phyloP scores from a whole-genome alignment of 805 yeast genomes.

The Nakazawaea ernobii region DNA sequence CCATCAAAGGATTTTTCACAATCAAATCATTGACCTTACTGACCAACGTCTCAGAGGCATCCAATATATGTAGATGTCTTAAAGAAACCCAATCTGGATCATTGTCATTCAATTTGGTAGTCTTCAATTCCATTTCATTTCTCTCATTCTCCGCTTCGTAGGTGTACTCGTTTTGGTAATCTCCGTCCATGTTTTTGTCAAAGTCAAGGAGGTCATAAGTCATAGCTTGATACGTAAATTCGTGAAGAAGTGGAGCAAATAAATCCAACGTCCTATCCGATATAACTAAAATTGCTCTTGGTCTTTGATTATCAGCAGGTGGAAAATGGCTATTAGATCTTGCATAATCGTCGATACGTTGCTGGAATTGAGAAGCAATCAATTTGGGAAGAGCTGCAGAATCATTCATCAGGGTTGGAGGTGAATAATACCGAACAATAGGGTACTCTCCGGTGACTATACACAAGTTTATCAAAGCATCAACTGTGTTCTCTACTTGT shows the following conservation, averaged over 20 bases:
- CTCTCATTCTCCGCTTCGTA: constrained; percentile 53
- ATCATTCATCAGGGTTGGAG: constrained; percentile 43
- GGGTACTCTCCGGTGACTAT: constrained; percentile 86
- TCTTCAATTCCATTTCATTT: constrained; percentile 35
- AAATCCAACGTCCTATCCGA: constrained; percentile 82
- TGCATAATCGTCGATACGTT: constrained; percentile 68
- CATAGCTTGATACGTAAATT: constrained; percentile 88
- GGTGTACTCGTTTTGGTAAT: constrained; percentile 30
- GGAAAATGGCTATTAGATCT: constrained; percentile 64
- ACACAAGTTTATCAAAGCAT: constrained; percentile 65
- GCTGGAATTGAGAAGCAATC: constrained; percentile 69
- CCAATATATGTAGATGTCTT: constrained; percentile 71
- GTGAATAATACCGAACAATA: constrained; percentile 65
- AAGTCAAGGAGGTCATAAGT: constrained; percentile 64
- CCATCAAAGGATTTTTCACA: constrained; percentile 68
- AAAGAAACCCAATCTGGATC: constrained; percentile 71
- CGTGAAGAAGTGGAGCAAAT: constrained; percentile 81
- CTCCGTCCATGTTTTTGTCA: constrained; percentile 12
- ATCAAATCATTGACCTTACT: constrained; percentile 58
- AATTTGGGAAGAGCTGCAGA: constrained; percentile 60
- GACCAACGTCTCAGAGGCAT: constrained; percentile 58
- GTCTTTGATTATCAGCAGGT: constrained; percentile 42
- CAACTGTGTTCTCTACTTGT: constrained; percentile 55
- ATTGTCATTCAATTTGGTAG: constrained; percentile 46
- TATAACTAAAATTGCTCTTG: constrained; percentile 68